phyloP scores from a whole-genome alignment of 768 basidiomycete species.

The Russula sp. region DNA sequence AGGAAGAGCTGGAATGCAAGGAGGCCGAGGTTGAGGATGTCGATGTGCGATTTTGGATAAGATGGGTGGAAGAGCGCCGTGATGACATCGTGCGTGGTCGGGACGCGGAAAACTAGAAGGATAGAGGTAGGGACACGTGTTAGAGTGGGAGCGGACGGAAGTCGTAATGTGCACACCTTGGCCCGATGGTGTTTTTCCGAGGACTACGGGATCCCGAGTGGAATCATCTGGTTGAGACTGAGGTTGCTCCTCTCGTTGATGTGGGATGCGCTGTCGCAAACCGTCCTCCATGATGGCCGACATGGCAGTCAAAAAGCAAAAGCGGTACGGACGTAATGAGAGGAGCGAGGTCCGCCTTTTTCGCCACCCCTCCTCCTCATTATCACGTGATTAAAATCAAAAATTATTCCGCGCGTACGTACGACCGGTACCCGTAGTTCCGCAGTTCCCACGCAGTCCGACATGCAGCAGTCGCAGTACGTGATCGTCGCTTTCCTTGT shows the following conservation, averaged over 20 bases:
- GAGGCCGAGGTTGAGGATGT: conserved; percentile 77
- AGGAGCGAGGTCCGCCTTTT: no score
- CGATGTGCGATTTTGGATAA: conserved; percentile 85
- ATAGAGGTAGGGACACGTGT: conserved; percentile 24
- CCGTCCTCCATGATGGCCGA: conserved; percentile 4
- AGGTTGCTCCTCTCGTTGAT: background rate
- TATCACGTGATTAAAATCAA: conserved; percentile 14
- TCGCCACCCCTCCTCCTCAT: background rate
- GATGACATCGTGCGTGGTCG: conserved; percentile 87
- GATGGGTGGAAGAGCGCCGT: conserved; percentile 80
- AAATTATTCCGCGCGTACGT: background rate
- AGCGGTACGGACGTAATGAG: conserved; percentile 17
- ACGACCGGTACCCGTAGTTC: no score
- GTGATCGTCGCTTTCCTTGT: background rate
- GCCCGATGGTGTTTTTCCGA: conserved; percentile 83
- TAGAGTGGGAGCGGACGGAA: background rate
- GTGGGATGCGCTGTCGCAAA: conserved; percentile 19
- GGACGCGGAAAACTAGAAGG: conserved; percentile 80
- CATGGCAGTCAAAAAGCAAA: conserved; percentile 22
- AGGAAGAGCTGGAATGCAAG: conserved; percentile 75
- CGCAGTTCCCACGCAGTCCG: no score
- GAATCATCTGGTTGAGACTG: background rate
- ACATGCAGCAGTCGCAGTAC: background rate
- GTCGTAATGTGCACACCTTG: conserved; percentile 51
- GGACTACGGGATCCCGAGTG: conserved; percentile 53